phyloP scores from a whole-genome alignment of 768 basidiomycete genomes.

The Mycena maculata region DNA sequence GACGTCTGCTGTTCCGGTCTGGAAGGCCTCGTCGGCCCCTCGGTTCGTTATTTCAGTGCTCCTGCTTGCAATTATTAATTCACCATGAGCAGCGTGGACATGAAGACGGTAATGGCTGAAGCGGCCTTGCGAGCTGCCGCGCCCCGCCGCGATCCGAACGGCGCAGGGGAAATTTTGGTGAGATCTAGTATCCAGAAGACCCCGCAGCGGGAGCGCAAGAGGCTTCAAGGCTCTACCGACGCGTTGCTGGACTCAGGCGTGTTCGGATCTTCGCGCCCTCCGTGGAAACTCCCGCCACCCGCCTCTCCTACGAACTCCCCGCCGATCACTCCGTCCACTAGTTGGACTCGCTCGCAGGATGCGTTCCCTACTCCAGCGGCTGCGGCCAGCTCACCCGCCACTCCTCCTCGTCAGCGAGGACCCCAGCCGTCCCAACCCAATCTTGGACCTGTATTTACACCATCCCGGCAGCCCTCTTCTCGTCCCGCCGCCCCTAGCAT shows the following conservation, averaged over 20 bases:
- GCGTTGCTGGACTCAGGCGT: slow-evolving; percentile 1
- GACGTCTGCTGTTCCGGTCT: slow-evolving; percentile 47
- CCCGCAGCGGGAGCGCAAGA: slow-evolving; percentile 32
- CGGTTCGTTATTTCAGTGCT: slow-evolving; percentile 53
- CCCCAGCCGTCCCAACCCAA: slow-evolving; percentile 48
- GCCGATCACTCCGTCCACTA: slow-evolving; percentile 21
- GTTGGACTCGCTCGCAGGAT: slow-evolving; percentile 34
- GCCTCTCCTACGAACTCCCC: slow-evolving; percentile 24
- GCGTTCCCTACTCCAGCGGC: slow-evolving; percentile 33
- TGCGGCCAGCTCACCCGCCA: slow-evolving; percentile 33
- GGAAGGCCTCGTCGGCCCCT: slow-evolving; percentile 63
- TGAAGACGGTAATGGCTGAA: slow-evolving; percentile 90
- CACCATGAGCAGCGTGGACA: slow-evolving; percentile 70
- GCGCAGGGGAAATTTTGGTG: slow-evolving; percentile 10
- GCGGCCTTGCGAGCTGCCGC: slow-evolving; percentile 48
- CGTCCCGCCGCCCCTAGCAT: slow-evolving; percentile 42
- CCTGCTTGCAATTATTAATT: slow-evolving; percentile 20
- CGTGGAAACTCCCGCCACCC: slow-evolving; percentile 30
- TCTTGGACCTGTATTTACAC: slow-evolving; percentile 75
- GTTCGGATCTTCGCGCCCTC: slow-evolving; percentile 26
- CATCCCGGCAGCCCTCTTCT: slow-evolving; percentile 58
- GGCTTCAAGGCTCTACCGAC: slow-evolving; percentile 13
- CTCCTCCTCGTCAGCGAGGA: slow-evolving; percentile 38
- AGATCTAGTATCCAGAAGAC: slow-evolving; percentile 25
- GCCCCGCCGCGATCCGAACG: slow-evolving; percentile 27